phyloP scores from a whole-genome alignment of 2,329 filamentous ascomycete species.

The Verticillium klebahnii region DNA sequence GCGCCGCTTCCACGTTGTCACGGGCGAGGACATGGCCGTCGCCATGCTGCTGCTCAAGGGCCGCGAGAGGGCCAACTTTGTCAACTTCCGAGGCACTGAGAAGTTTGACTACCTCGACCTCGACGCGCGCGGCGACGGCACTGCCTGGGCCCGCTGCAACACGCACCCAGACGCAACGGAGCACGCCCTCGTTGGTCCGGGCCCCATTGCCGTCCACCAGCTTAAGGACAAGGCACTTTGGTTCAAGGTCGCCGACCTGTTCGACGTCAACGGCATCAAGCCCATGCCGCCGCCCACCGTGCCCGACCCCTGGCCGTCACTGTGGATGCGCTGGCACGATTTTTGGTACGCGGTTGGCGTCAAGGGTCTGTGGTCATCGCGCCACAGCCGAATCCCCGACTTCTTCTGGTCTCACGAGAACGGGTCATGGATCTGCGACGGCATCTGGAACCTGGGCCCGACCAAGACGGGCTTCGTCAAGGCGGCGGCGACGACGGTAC shows the following conservation, averaged over 20 bases:
- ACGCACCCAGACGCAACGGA: constrained; percentile 18
- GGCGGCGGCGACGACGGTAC: neutral
- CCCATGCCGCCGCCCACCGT: constrained; percentile 2
- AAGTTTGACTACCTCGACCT: constrained; percentile 24
- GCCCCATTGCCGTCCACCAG: constrained; percentile 20
- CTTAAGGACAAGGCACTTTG: constrained; percentile 20
- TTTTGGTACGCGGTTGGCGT: constrained; percentile 17
- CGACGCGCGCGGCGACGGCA: constrained; percentile 20
- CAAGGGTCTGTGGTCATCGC: constrained; percentile 11
- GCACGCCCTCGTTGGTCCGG: constrained; percentile 18
- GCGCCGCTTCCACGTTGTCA: constrained; percentile 17
- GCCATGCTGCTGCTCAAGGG: constrained; percentile 22
- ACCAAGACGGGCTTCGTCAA: constrained; percentile 13
- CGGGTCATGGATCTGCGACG: constrained; percentile 19
- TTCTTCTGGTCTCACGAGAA: constrained; percentile 13
- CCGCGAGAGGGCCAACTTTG: constrained; percentile 16
- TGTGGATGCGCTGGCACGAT: constrained; percentile 15
- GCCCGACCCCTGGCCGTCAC: neutral
- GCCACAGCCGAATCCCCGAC: constrained; percentile 18
- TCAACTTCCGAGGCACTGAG: constrained; percentile 22
- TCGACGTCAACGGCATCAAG: constrained; percentile 21
- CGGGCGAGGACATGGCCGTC: constrained; percentile 24
- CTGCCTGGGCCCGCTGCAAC: constrained; percentile 19
- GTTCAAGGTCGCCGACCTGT: constrained; percentile 23
- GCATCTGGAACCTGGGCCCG: constrained; percentile 19